A percentile compares a stretch with the other conserved stretches of the same genome.
Conservation (phyloP, 352 stramenopile species). For the Halophytophthora batemanensis region DNA sequence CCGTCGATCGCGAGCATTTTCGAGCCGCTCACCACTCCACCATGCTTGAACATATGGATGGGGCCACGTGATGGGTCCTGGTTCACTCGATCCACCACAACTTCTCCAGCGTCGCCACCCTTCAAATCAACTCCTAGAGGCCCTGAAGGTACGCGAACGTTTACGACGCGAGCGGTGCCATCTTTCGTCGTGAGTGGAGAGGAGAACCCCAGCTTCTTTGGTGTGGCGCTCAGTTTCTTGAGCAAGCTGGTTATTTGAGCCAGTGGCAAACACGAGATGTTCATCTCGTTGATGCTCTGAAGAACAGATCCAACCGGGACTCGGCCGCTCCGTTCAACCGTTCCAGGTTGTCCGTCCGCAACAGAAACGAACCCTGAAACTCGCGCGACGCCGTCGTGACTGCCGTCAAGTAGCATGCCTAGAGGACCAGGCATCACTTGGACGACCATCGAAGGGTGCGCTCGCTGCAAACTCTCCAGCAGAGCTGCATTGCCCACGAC, state of each 20-base stretch:
- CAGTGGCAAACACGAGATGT: slow-evolving; percentile 49
- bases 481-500: slow-evolving; percentile 38
- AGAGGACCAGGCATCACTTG: slow-evolving; percentile 37
- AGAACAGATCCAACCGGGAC: slow-evolving; percentile 39
- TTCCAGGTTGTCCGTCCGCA: slow-evolving; percentile 22
- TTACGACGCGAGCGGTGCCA: slow-evolving; percentile 22
- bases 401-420: slow-evolving; percentile 45
- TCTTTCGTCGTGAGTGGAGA: slow-evolving; percentile 9
- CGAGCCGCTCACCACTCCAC: slow-evolving; percentile 43
- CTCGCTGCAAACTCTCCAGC: slow-evolving; percentile 22
- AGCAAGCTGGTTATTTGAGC: slow-evolving; percentile 35
- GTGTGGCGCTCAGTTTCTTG: slow-evolving; percentile 36
- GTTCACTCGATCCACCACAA: slow-evolving; percentile 47
- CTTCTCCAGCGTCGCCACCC: slow-evolving; percentile 31
- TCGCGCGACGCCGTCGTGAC: slow-evolving; percentile 16
- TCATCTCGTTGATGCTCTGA: slow-evolving; percentile 46
- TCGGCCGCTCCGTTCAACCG: slow-evolving; percentile 29
- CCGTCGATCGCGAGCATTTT: slow-evolving; percentile 52
- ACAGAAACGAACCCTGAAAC: slow-evolving; percentile 45
- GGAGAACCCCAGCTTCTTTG: slow-evolving; percentile 41
- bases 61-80: slow-evolving; percentile 26
- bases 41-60: slow-evolving; percentile 38
- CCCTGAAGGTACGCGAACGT: slow-evolving; percentile 38
- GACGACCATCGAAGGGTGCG: slow-evolving; percentile 9
- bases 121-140: slow-evolving; percentile 57